Evolutionary conservation across 2,329 filamentous ascomycete species (phyloP).

Genomic region (Remersonia thermophila): DNA sequence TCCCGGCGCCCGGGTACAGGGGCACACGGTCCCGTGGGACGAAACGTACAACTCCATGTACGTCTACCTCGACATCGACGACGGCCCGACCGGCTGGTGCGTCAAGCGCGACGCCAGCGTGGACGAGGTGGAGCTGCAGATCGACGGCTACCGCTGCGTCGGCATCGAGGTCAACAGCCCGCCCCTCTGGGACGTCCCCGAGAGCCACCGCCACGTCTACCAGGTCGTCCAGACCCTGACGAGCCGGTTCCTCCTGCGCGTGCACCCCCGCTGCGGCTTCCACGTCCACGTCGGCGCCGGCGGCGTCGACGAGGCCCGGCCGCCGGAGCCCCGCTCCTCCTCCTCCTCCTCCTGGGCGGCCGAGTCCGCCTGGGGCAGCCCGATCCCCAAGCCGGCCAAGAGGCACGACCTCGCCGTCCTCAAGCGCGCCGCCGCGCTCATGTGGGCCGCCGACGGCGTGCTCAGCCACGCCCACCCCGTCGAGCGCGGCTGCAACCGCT

Average conservation of each 20-base stretch:
- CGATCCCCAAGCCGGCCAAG: background rate
- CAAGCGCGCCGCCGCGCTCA: constrained; percentile 10
- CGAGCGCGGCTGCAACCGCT: constrained; percentile 10
- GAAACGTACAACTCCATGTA: background rate
- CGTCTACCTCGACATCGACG: background rate
- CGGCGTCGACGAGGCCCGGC: background rate
- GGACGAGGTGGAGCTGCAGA: background rate
- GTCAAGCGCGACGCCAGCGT: constrained; percentile 3
- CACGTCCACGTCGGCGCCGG: constrained; percentile 9
- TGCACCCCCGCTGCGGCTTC: constrained; percentile 5
- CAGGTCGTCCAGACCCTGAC: constrained; percentile 3
- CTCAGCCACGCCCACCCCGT: constrained; percentile 9
- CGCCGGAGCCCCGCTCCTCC: too few relatives aligned
- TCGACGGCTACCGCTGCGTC: background rate
- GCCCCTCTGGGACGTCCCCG: constrained; percentile 8
- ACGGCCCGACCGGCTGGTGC: background rate
- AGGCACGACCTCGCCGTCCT: constrained; percentile 1
- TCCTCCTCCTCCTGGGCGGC: too few relatives aligned
- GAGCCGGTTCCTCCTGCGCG: constrained; percentile 3
- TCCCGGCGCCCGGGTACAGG: constrained; percentile 1
- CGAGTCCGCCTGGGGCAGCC: background rate
- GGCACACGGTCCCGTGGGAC: background rate
- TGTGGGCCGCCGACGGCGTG: constrained; percentile 12
- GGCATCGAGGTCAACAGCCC: constrained; percentile 6
- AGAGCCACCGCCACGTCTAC: constrained; percentile 6